Evolutionary conservation across 768 basidiomycete species (phyloP), one percentile per base, ranked within the genome.

Genomic region (Termitomyces sp.): DNA sequence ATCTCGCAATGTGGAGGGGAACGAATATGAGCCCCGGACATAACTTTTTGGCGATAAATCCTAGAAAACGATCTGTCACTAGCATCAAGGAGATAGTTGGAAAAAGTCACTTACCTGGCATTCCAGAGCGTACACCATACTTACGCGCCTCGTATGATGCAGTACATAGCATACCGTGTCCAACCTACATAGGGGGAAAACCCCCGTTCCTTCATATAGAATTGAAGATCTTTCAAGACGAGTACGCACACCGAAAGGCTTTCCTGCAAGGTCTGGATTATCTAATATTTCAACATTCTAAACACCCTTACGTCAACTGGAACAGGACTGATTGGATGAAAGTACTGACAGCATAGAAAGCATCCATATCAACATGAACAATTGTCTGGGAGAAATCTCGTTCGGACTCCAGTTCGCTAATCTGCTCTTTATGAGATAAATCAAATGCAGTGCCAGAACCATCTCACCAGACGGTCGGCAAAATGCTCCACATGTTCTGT

Each of bases 321-420:
- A 49, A 45, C 26, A 48, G 17, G 49, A 26, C 15, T 35, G 34
- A 38, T 8, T 47, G 32, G 9, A 28, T 9, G 6, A 38, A 43
- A 38, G 12, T 47, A 66, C 73, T 51, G 53, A 77, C 77, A 1
- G 90, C 89, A 60, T 80, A 94, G 71, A 96, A 97, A 3, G 93
- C 92, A 67, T 98, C 96, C 84, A 95, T 93, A 65, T 99, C 97
- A 30, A 97, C 85, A 65, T 98, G 94, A 5, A 98, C 90, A 57
- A 99, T 90, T 19, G 72, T 79, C 68, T 95, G 90, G 2, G 80
- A 79, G 28, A 98, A 71, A 66, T 98, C 93, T 45, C 94, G 74
- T 48, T 81, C 76, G 2, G 76, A 70, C 67, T 96, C 93, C 4
- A 96, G 74, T 57, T 88, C 84, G 19, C 73, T 70, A 4, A 95